A percentile compares a stretch with the other conserved stretches of the same genome.
Evolutionary conservation across 1,284 basidiomycete species (phyloP).

Genomic region (Fomes fomentarius): DNA sequence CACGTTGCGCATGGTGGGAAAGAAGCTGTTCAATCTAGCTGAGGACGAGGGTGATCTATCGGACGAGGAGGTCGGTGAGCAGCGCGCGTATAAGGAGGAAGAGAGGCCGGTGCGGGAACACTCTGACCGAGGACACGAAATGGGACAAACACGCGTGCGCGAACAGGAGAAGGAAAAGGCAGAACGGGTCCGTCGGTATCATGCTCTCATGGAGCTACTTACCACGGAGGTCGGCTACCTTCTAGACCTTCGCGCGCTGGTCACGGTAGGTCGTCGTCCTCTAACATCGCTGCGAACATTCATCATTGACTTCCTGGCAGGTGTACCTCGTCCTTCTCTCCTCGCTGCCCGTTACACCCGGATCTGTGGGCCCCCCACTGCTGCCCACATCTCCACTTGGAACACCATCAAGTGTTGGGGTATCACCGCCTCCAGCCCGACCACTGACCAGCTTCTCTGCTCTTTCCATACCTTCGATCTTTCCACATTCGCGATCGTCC

Average conservation of each 20-base stretch:
- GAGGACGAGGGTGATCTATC: slow-evolving; percentile 24
- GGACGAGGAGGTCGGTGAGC: slow-evolving; percentile 20
- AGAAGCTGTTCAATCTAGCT: slow-evolving; percentile 31
- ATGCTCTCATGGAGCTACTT: slow-evolving; percentile 80
- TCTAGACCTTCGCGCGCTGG: slow-evolving; percentile 73
- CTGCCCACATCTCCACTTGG: slow-evolving; percentile 25
- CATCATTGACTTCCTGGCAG: slow-evolving; percentile 20
- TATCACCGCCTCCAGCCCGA: slow-evolving; percentile 10
- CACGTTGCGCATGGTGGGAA: slow-evolving; percentile 13
- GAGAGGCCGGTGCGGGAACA: slow-evolving; percentile 2
- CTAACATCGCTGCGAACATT: not conserved
- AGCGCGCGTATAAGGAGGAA: slow-evolving; percentile 12
- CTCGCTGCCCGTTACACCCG: slow-evolving; percentile 1
- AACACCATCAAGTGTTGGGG: slow-evolving; percentile 15
- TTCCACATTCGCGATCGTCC: slow-evolving; percentile 28
- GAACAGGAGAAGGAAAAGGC: slow-evolving; percentile 22
- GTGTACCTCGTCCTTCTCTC: slow-evolving; percentile 35
- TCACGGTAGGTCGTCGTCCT: slow-evolving; percentile 54
- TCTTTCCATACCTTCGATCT: slow-evolving; percentile 29
- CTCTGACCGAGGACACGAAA: slow-evolving; percentile 3
- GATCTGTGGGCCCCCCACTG: slow-evolving; percentile 1
- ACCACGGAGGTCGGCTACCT: slow-evolving; percentile 85
- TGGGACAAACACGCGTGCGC: slow-evolving; percentile 7
- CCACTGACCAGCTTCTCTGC: slow-evolving; percentile 29
- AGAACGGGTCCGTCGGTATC: slow-evolving; percentile 43